Conservation (phyloP, 2,329 filamentous ascomycete species). For the Massarina eburnea region DNA sequence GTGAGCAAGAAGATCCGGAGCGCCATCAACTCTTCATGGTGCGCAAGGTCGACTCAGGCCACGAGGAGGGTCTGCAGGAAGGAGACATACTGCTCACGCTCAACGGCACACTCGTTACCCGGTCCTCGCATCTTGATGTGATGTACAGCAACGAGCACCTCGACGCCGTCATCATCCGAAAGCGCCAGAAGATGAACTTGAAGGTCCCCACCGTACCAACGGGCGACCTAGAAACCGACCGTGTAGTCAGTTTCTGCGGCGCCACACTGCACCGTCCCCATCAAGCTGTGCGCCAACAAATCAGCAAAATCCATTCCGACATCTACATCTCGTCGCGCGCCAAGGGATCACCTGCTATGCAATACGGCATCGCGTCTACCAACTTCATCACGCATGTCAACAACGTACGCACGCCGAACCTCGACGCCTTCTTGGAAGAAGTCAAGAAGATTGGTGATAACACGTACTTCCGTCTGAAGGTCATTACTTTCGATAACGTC, state of each 20-base stretch:
- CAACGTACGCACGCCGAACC: constrained; percentile 77
- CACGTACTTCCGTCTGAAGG: constrained; percentile 94
- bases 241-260: constrained; percentile 91
- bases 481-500: constrained; percentile 98
- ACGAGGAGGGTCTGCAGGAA: constrained; percentile 71
- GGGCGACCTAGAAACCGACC: constrained; percentile 87
- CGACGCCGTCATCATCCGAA: constrained; percentile 82
- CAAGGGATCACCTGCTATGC: constrained; percentile 39
- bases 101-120: constrained; percentile 89
- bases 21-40: constrained; percentile 99
- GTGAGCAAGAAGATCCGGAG: constrained; percentile 83
- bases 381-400: constrained; percentile 99
- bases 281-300: constrained; percentile 95
- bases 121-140: constrained; percentile 87
- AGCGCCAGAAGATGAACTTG: constrained; percentile 75
- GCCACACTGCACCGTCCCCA: constrained; percentile 91
- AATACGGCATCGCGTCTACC: constrained; percentile 88
- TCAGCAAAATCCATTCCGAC: constrained; percentile 92
- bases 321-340: constrained; percentile 86
- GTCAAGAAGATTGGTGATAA: constrained; percentile 92
- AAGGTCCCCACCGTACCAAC: constrained; percentile 83
- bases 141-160: constrained; percentile 91
- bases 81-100: constrained; percentile 90
- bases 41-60: constrained; percentile 76
- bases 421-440: constrained; percentile 77